Percentiles rank a stretch among this genome's conserved stretches.
phyloP scores from a whole-genome alignment of 441 rosid genomes.

The Cnidoscolus chayamansa region DNA sequence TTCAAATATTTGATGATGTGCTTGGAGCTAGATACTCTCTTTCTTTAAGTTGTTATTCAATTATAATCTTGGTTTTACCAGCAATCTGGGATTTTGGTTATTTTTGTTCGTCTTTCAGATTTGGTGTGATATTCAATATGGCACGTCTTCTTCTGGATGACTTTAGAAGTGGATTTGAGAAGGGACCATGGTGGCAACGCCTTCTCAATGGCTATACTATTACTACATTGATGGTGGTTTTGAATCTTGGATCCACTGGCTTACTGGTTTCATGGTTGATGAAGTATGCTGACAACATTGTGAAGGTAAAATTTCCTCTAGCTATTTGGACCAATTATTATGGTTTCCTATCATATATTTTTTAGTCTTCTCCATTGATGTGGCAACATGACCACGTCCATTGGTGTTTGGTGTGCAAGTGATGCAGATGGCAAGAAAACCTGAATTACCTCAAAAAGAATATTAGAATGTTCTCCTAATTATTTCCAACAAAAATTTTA shows the following conservation, averaged over 20 bases:
- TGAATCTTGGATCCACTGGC: slow-evolving; percentile 81
- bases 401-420: neutral
- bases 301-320: slow-evolving; percentile 46
- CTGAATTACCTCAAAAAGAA: neutral
- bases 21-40: neutral
- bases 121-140: slow-evolving; percentile 82
- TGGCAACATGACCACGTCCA: neutral
- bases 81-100: neutral
- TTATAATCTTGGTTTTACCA: neutral
- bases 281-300: slow-evolving; percentile 86
- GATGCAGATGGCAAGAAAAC: neutral
- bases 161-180: slow-evolving; percentile 73
- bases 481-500: neutral
- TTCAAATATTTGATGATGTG: neutral
- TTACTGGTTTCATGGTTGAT: slow-evolving; percentile 80
- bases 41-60: neutral
- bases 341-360: neutral
- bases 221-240: slow-evolving; percentile 84
- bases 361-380: neutral
- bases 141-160: slow-evolving; percentile 79
- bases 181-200: slow-evolving; percentile 93
- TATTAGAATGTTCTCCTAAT: neutral
- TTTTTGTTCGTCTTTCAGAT: slow-evolving; percentile 40
- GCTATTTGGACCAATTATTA: neutral
- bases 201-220: slow-evolving; percentile 69